Base-by-base conservation (phyloP, 441 rosid genomes). In the Populus tomentosa region DNA sequence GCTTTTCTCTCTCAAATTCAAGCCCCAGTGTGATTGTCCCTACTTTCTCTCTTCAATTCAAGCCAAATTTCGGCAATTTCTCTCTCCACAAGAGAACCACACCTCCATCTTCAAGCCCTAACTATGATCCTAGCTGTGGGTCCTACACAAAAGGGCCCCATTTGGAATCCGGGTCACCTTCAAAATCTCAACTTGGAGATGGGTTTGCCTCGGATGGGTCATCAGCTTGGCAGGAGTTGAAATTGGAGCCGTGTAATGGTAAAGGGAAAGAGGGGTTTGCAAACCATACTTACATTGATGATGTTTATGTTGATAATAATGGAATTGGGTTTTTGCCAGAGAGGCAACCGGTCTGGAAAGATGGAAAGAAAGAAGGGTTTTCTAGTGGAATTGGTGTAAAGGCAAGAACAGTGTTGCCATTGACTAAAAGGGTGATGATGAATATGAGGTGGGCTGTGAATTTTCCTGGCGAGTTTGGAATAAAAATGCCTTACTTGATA, bases 11-110 rank as follows among this genome's bases (percentile, higher is more conserved):
- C 66, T 85, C 90, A 10, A 38, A 69, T 18, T 1, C 81, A 21
- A 74, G 56, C 75, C 81, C 85, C 24, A 74, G 50, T 42, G 18
- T 77, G 18, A 21, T 83, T 26, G 21, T 80, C 53, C 90, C 92
- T 73, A 30, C 86, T 62, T 88, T 88, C 82, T 86, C 83, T 42
- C 90, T 90, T 72, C 89, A 88, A 69, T 80, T 90, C 80, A 89
- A 84, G 85, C 94, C 94, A 64, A 84, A 81, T 30, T 28, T 86
- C n/a, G 92, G 92, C 16, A 79, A 86, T 80, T 89, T 89, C 72
- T 81, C 87, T 59, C 78, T 90, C 32, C 74, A 67, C 77, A 87
- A 85, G 77, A 79, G 32, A 46, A 61, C 79, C 30, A 23, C 79
- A 18, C 56, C 82, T 14, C 73, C 77, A 35, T 77, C 86, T 26